Evolutionary conservation across 2,329 filamentous ascomycete species (phyloP).

Genomic region (Fusarium fujikuroi): DNA sequence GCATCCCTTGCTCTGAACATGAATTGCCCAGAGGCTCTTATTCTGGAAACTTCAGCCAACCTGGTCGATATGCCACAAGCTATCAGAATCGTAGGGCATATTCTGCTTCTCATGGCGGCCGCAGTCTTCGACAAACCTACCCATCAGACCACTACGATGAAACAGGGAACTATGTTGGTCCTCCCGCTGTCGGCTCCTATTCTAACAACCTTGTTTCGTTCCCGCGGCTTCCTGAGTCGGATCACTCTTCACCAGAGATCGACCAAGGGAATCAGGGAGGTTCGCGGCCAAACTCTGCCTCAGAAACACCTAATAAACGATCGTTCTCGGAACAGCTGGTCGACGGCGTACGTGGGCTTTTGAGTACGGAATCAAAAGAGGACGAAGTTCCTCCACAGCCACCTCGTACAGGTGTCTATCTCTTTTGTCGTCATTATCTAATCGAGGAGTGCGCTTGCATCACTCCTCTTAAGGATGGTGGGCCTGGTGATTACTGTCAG

Average conservation of each 20-base stretch:
- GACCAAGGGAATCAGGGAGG: not conserved
- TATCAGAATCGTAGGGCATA: conserved; percentile 22
- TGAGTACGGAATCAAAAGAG: conserved; percentile 13
- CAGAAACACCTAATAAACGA: not conserved
- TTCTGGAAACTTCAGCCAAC: conserved; percentile 23
- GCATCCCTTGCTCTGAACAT: not conserved
- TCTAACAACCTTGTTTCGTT: conserved; percentile 18
- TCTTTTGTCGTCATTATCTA: conserved; percentile 38
- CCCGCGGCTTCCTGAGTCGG: conserved; percentile 23
- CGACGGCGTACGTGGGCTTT: conserved; percentile 22
- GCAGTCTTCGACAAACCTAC: conserved; percentile 20
- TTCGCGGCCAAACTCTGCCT: not conserved
- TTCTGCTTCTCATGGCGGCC: conserved; percentile 11
- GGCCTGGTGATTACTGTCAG: conserved; percentile 38
- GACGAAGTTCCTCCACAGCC: conserved; percentile 20
- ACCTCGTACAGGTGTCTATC: conserved; percentile 25
- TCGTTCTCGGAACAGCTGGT: conserved; percentile 22
- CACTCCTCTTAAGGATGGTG: conserved; percentile 12
- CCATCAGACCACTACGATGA: conserved; percentile 29
- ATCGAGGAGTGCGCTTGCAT: conserved; percentile 31
- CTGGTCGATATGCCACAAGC: conserved; percentile 10
- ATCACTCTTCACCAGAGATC: conserved; percentile 7
- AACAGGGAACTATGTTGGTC: conserved; percentile 26
- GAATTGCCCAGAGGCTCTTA: conserved; percentile 10
- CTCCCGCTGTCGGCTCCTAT: conserved; percentile 2